phyloP scores from a whole-genome alignment of 208 protist species.

The Acanthamoeba lenticulata region DNA sequence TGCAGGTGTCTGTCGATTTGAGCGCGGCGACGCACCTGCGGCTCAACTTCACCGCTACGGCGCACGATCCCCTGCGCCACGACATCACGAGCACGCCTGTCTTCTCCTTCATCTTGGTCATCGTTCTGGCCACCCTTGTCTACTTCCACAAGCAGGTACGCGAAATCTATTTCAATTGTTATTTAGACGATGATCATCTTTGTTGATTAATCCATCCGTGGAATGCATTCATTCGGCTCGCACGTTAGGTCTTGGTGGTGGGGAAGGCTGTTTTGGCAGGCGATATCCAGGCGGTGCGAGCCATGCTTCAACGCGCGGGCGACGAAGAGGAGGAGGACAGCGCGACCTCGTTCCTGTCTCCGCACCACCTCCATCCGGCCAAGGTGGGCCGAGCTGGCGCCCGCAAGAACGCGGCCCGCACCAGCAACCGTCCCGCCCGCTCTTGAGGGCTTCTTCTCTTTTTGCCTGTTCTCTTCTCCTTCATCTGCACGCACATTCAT shows the following conservation, averaged over 20 bases:
- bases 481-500: neutral
- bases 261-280: constrained; percentile 32
- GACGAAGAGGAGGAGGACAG: constrained; percentile 50
- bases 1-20: neutral
- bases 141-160: constrained; percentile 54
- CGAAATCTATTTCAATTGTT: neutral
- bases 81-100: constrained; percentile 24
- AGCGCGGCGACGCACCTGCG: neutral
- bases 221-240: no score
- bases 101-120: constrained; percentile 53
- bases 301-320: neutral
- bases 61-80: neutral
- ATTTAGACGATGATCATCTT: neutral
- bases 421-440: neutral
- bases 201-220: neutral
- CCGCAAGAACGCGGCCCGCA: constrained; percentile 6
- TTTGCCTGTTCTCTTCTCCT: neutral
- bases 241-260: neutral
- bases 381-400: neutral
- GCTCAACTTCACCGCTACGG: constrained; percentile 47
- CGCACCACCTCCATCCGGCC: constrained; percentile 18
- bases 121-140: constrained; percentile 19
- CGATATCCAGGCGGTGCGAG: neutral
- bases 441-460: neutral
- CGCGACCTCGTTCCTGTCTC: constrained; percentile 43